Evolutionary conservation across 805 yeast genomes (phyloP).

Genomic region (Cyberlindnera xishuangbannaensis): DNA sequence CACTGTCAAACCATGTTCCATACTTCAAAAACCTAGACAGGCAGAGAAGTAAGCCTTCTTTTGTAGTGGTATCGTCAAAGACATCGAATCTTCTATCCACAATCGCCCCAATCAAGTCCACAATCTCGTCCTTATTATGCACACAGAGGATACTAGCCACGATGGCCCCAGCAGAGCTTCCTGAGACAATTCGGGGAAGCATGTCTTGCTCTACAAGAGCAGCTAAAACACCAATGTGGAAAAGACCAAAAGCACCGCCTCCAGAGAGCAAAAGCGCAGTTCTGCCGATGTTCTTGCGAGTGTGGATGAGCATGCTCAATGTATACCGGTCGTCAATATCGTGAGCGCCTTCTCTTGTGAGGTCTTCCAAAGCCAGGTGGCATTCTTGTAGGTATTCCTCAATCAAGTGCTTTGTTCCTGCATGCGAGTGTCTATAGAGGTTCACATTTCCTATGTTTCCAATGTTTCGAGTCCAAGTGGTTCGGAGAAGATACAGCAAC

Average conservation of each 20-base stretch:
- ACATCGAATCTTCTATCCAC: constrained; percentile 41
- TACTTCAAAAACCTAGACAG: constrained; percentile 62
- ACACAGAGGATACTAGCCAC: constrained; percentile 86
- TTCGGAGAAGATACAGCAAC: constrained; percentile 69
- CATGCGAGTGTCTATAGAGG: constrained; percentile 69
- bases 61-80: constrained; percentile 36
- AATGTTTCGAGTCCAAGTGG: constrained; percentile 77
- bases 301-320: constrained; percentile 75
- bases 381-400: constrained; percentile 84
- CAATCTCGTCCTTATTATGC: constrained; percentile 66
- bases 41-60: constrained; percentile 41
- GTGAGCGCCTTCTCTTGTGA: constrained; percentile 14
- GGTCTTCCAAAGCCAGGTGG: constrained; percentile 35
- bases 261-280: constrained; percentile 95
- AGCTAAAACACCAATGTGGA: constrained; percentile 87
- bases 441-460: constrained; percentile 84
- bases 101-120: constrained; percentile 44
- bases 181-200: constrained; percentile 83
- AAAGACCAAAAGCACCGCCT: constrained; percentile 89
- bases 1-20: constrained; percentile 86
- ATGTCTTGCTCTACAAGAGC: constrained; percentile 69
- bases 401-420: constrained; percentile 80
- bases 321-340: constrained; percentile 62
- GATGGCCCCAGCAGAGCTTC: constrained; percentile 95
- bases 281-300: constrained; percentile 87